Percentiles rank a stretch among this genome's conserved stretches.
Evolutionary conservation across 2,329 filamentous ascomycete species (phyloP).

Genomic region (Nothomitra cinnamomea): DNA sequence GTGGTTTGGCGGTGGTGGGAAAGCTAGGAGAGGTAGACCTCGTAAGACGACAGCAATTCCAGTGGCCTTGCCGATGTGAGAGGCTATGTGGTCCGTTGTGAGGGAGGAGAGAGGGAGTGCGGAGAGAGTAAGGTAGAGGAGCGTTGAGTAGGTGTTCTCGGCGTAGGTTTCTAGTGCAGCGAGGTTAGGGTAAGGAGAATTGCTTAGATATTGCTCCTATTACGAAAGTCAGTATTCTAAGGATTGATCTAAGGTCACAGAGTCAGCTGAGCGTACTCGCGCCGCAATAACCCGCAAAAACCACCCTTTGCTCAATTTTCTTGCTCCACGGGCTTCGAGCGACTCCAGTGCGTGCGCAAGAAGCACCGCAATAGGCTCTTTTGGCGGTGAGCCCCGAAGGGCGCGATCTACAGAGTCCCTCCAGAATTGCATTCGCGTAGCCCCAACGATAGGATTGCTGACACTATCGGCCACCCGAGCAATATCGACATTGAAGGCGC

Average conservation of each 20-base stretch:
- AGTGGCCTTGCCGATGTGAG: conserved; percentile 84
- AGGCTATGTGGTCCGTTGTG: conserved; percentile 80
- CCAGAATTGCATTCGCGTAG: conserved; percentile 91
- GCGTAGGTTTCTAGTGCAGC: conserved; percentile 69
- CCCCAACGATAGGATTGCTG: conserved; percentile 70
- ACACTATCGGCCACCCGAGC: conserved; percentile 80
- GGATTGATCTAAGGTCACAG: conserved; percentile 15
- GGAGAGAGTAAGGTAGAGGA: conserved; percentile 77
- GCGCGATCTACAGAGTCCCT: conserved; percentile 66
- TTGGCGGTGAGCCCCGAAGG: conserved; percentile 61
- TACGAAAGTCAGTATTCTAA: conserved; percentile 40
- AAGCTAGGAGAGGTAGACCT: conserved; percentile 75
- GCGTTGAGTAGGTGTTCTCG: conserved; percentile 84
- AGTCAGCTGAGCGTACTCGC: neutral
- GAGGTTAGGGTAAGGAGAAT: conserved; percentile 62
- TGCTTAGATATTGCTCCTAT: conserved; percentile 59
- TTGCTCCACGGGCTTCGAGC: conserved; percentile 27
- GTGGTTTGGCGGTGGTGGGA: conserved; percentile 44
- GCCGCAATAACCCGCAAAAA: conserved; percentile 28
- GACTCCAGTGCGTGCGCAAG: conserved; percentile 55
- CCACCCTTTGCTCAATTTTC: conserved; percentile 35
- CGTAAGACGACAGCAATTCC: conserved; percentile 78
- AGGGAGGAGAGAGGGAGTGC: conserved; percentile 64
- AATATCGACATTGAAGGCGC: conserved; percentile 84
- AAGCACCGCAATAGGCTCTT: conserved; percentile 79